Evolutionary conservation across 2,329 filamentous ascomycete species (phyloP).

Genomic region (Anisogramma anomala): DNA sequence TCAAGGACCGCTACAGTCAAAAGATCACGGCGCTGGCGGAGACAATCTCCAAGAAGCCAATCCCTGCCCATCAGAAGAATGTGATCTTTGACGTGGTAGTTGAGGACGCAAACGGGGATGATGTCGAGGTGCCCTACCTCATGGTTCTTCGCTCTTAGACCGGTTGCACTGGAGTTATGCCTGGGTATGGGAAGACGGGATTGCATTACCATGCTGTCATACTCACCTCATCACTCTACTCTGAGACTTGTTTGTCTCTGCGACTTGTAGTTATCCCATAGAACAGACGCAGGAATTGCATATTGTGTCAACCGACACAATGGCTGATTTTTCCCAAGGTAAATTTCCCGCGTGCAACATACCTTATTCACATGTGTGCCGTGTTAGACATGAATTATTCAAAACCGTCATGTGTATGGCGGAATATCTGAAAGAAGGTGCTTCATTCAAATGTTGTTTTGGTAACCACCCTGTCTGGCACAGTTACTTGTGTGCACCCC

Average conservation of each 20-base stretch:
- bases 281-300: not conserved
- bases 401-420: too few species aligned
- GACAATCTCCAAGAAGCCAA: constrained; percentile 79
- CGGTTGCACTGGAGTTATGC: not conserved
- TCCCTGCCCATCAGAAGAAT: constrained; percentile 86
- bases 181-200: not conserved
- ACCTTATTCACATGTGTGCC: too few species aligned
- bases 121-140: constrained; percentile 94
- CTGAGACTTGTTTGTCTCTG: not conserved
- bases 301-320: too few species aligned
- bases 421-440: too few species aligned
- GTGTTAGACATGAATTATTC: too few species aligned
- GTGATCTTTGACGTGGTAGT: constrained; percentile 94
- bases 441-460: too few species aligned
- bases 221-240: not conserved
- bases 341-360: too few species aligned
- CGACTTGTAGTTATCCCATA: not conserved
- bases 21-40: constrained; percentile 85
- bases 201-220: not conserved
- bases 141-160: constrained; percentile 54
- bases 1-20: constrained; percentile 70
- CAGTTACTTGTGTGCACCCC: too few species aligned
- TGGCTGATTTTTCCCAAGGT: too few species aligned
- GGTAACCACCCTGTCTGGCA: too few species aligned
- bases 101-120: constrained; percentile 78